Evolutionary conservation across 352 stramenopile species (phyloP).

Genomic region (Phytophthora vignae): DNA sequence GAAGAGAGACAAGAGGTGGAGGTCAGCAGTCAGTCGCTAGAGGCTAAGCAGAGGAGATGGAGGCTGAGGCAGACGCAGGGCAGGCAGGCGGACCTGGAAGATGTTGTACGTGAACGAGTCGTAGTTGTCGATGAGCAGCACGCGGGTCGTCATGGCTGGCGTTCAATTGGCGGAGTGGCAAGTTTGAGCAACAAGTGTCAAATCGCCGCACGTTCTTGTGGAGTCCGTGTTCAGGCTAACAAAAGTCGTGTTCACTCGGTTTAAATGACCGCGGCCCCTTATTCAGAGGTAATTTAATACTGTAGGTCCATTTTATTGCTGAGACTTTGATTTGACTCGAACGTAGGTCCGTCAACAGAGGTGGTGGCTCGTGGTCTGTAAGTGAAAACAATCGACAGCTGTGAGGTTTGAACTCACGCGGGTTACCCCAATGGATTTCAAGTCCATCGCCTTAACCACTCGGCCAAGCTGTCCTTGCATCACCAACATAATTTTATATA

Average conservation of each 20-base stretch:
- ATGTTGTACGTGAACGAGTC: slow-evolving; percentile 94
- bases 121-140: slow-evolving; percentile 92
- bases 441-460: slow-evolving; percentile 1
- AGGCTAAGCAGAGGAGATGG: neutral
- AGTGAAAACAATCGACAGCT: neutral
- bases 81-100: slow-evolving; percentile 61
- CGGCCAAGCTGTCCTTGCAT: neutral
- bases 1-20: neutral
- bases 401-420: neutral
- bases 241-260: too few species aligned
- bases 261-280: too few species aligned
- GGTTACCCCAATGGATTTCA: neutral
- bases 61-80: neutral
- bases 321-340: neutral
- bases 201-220: slow-evolving; percentile 23
- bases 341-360: neutral
- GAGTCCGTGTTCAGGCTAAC: neutral
- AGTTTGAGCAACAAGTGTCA: neutral
- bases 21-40: neutral
- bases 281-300: too few species aligned
- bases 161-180: slow-evolving; percentile 5
- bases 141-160: slow-evolving; percentile 58
- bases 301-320: too few species aligned
- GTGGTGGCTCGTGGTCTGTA: too few species aligned
- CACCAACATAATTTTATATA: too few species aligned